Base-by-base conservation (phyloP, 202 grass and related monocot genomes). In the Cymbopogon flexuosus region DNA sequence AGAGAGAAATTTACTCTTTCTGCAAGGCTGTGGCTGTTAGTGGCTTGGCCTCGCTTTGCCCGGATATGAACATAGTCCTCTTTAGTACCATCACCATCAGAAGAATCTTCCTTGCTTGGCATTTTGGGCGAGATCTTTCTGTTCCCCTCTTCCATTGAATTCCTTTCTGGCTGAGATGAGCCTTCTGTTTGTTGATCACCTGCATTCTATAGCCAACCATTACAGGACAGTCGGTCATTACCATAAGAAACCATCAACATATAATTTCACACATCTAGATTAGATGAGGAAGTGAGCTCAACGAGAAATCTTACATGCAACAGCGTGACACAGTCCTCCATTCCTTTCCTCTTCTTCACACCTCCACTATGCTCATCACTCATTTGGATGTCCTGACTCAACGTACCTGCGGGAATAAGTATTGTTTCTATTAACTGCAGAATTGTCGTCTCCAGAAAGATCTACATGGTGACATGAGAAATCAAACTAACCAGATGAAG, bases 21-120 rank as follows among this genome's bases (percentile, higher is more conserved):
- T 16, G 96, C 96, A 89, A 99, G 96, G 85, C 93, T 99, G 82
- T 99, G 96, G 63, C 90, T 99, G 63, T 99, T 99, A 66, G 90
- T 96, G 19, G 96, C 93, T 80, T 99, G 90, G 57, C 90, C 96
- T 77, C 89, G 77, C 83, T 99, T 99, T 77, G 96, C 93, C 79
- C 93, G 83, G 65, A 99, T 6, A 93, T 96, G 93, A 91, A 87
- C 87, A 89, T 85, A 91, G 76, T 91, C 92, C 58, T 92, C 87
- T 80, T 89, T 94, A 73, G 76, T 80, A 24, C 82, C 86, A 85
- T 91, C 80, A 57, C 76, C 84, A 80, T 87, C 84, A 49, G 88
- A 90, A 87, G 84, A 90, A 80, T 70, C 84, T 90, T 87, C 84
- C 65, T 84, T 90, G 80, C 80, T 90, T 76, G 87, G 75, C 16